phyloP scores from a whole-genome alignment of 176 grass and related monocot species.

The Bromus sterilis region DNA sequence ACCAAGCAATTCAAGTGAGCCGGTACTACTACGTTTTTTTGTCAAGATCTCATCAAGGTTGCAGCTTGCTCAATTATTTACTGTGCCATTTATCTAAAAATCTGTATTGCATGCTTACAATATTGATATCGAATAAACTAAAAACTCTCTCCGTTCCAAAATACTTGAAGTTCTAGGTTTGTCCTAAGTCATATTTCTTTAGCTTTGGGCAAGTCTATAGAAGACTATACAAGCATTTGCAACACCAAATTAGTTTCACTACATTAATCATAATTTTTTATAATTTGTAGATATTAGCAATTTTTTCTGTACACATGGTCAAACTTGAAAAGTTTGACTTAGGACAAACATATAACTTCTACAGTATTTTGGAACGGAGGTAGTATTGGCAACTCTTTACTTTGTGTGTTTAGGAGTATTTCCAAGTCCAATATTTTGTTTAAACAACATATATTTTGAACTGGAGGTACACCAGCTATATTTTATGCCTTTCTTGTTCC shows the following conservation, averaged over 20 bases:
- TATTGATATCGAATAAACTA: neutral
- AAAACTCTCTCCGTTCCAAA: neutral
- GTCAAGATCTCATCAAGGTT: conserved; percentile 3
- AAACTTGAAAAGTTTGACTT: neutral
- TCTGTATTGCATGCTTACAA: neutral
- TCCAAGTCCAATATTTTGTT: neutral
- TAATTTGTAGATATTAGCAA: no score
- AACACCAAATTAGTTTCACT: neutral
- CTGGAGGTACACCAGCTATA: neutral
- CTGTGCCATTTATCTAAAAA: neutral
- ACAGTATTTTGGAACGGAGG: neutral
- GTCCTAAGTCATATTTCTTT: neutral
- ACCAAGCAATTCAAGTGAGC: neutral
- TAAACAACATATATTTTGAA: neutral
- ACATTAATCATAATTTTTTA: neutral
- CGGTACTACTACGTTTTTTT: neutral
- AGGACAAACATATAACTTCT: neutral
- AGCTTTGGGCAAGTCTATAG: neutral
- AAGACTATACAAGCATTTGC: neutral
- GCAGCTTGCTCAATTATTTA: neutral
- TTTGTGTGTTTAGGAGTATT: neutral
- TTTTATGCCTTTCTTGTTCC: neutral
- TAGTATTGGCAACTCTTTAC: neutral
- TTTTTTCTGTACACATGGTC: neutral
- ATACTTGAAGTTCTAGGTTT: no score